A percentile compares a stretch with the other conserved stretches of the same genome.
Evolutionary conservation across 495 filamentous ascomycete species (phyloP).

Genomic region (Hypoxylon intermedium): DNA sequence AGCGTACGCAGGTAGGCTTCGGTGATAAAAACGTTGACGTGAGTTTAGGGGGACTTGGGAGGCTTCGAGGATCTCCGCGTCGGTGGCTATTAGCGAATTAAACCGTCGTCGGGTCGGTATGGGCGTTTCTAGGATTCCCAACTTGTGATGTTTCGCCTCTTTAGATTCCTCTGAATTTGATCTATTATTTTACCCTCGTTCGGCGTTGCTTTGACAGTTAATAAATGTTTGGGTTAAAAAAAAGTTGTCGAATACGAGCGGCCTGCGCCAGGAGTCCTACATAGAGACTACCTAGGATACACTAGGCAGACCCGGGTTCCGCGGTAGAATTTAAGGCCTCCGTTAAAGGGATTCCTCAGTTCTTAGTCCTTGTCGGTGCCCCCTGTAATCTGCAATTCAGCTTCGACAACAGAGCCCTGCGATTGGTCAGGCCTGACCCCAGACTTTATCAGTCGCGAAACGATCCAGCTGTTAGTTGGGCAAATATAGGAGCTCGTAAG

Average conservation of each 20-base stretch:
- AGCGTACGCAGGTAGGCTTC: constrained; percentile 15
- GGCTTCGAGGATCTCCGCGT: constrained; percentile 18
- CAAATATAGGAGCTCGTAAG: constrained; percentile 24
- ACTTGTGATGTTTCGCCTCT: not conserved
- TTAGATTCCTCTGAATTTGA: constrained; percentile 1
- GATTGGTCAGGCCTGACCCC: constrained; percentile 26
- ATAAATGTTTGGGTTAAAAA: constrained; percentile 29
- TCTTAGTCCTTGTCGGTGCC: constrained; percentile 29
- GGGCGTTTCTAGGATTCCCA: constrained; percentile 9
- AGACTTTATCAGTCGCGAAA: constrained; percentile 21
- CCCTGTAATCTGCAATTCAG: constrained; percentile 35
- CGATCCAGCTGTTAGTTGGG: constrained; percentile 15
- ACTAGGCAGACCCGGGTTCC: constrained; percentile 35
- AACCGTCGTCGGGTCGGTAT: constrained; percentile 2
- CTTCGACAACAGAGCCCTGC: constrained; percentile 15
- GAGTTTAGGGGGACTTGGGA: constrained; percentile 13
- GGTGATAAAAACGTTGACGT: constrained; percentile 34
- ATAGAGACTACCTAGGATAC: too few relatives aligned
- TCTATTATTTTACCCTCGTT: constrained; percentile 4
- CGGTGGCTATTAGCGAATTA: constrained; percentile 11
- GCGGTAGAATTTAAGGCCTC: constrained; percentile 40
- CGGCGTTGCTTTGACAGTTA: constrained; percentile 9
- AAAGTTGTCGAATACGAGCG: constrained; percentile 39
- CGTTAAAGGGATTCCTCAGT: constrained; percentile 36
- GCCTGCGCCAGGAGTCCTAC: constrained; percentile 18